phyloP scores from a whole-genome alignment of 441 rosid genomes.

The Gossypium trilobum region DNA sequence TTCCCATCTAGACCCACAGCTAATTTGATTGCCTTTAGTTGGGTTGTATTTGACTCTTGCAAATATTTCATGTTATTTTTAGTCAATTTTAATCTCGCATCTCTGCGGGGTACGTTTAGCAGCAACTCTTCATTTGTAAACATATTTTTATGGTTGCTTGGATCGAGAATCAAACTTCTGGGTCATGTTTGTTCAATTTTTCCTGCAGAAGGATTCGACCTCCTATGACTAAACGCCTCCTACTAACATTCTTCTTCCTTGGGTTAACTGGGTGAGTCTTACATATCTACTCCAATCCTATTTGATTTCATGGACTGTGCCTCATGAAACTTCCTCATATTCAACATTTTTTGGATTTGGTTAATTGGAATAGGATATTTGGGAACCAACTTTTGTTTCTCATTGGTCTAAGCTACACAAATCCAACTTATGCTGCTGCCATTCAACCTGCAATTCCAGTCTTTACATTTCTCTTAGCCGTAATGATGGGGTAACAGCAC shows the following conservation, averaged over 20 bases:
- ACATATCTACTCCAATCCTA: background rate
- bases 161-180: background rate
- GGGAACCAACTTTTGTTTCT: constrained; percentile 95
- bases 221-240: constrained; percentile 60
- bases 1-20: background rate
- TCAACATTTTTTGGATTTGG: constrained; percentile 10
- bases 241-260: constrained; percentile 70
- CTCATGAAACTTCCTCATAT: constrained; percentile 5
- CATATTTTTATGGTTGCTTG: background rate
- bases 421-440: constrained; percentile 97
- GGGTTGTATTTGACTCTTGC: background rate
- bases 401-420: constrained; percentile 85
- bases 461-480: constrained; percentile 82
- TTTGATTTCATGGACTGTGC: background rate
- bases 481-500: constrained; percentile 71
- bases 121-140: background rate
- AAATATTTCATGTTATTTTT: background rate
- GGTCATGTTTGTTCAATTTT: constrained; percentile 7
- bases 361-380: constrained; percentile 55
- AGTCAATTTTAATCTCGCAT: background rate
- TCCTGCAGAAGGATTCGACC: constrained; percentile 57
- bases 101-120: background rate
- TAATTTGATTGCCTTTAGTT: background rate
- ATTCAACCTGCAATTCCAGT: constrained; percentile 95
- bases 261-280: constrained; percentile 73